Conservation (phyloP, 306 rosid genomes). For the Vicia villosa region DNA sequence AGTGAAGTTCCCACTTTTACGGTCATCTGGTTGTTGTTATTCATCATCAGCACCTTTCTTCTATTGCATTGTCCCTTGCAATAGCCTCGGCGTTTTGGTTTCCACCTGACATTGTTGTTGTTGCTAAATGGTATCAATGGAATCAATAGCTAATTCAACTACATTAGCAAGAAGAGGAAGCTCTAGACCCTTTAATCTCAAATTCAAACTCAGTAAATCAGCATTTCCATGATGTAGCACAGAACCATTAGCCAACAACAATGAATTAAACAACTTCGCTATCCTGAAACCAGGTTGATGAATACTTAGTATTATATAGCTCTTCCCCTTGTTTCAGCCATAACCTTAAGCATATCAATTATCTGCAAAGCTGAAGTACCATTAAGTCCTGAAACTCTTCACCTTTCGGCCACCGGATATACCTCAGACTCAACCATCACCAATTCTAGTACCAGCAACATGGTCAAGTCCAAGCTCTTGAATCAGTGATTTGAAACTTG, state of each 20-base stretch:
- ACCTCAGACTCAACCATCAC: conserved; percentile 77
- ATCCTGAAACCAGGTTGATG: conserved; percentile 95
- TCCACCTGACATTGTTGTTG: conserved; percentile 39
- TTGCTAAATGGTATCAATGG: conserved; percentile 64
- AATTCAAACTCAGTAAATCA: conserved; percentile 64
- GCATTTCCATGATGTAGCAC: conserved; percentile 78
- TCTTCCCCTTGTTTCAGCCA: conserved; percentile 72
- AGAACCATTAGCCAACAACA: conserved; percentile 69
- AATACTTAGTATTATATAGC: conserved; percentile 72
- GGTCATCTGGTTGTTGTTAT: conserved; percentile 33
- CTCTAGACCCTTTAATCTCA: conserved; percentile 69
- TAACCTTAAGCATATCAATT: conserved; percentile 76
- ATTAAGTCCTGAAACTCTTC: conserved; percentile 91
- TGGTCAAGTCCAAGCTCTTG: conserved; percentile 75
- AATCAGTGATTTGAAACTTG: conserved; percentile 68
- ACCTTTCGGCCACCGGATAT: conserved; percentile 90
- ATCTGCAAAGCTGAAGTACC: conserved; percentile 87
- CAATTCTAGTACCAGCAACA: conserved; percentile 68
- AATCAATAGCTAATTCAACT: conserved; percentile 83
- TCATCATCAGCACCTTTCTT: conserved; percentile 39
- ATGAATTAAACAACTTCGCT: conserved; percentile 69
- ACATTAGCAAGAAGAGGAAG: conserved; percentile 80
- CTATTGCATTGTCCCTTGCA: conserved; percentile 19
- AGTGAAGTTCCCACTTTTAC: conserved; percentile 60
- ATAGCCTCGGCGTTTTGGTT: not conserved